These are phyloP conservation scores for Blepharisma japonicum DNA, from an alignment of 73 alveolate species.

Conservation along the genomic window DNA sequence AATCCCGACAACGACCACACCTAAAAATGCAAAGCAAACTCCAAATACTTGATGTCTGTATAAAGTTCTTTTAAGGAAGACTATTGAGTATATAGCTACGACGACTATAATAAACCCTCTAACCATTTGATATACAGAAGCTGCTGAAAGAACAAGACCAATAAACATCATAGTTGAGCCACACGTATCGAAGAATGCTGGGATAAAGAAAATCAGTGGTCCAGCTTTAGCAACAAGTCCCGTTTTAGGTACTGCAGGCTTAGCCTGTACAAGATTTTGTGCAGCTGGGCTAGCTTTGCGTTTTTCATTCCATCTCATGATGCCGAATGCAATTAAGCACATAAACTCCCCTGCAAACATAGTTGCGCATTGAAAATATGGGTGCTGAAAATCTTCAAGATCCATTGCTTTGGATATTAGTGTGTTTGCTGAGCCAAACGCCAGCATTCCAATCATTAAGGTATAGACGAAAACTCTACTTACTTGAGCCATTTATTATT, in stretches of 20 bases:
- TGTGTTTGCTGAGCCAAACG: slow-evolving; percentile 26
- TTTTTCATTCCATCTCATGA: not conserved
- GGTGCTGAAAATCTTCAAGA: not conserved
- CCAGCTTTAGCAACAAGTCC: not conserved
- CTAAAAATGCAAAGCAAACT: slow-evolving; percentile 61
- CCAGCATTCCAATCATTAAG: slow-evolving; percentile 27
- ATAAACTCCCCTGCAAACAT: slow-evolving; percentile 6
- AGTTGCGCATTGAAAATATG: not conserved
- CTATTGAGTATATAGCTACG: slow-evolving; percentile 72
- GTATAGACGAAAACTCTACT: not conserved
- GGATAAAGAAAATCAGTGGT: not conserved
- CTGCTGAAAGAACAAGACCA: slow-evolving; percentile 65
- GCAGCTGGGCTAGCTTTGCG: not conserved
- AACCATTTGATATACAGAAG: slow-evolving; percentile 92
- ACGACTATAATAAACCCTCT: slow-evolving; percentile 83
- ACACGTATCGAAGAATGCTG: not conserved
- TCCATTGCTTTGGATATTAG: slow-evolving; percentile 11
- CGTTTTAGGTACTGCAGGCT: not conserved
- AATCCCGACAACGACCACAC: slow-evolving; percentile 78
- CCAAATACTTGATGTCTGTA: slow-evolving; percentile 80
- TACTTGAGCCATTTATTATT: not conserved
- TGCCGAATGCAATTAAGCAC: not conserved
- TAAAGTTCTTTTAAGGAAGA: slow-evolving; percentile 73
- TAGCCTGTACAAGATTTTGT: not conserved
- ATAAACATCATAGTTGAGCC: slow-evolving; percentile 43